phyloP scores from a whole-genome alignment of 2,329 filamentous ascomycete species.

The Ceratocystis papillata region DNA sequence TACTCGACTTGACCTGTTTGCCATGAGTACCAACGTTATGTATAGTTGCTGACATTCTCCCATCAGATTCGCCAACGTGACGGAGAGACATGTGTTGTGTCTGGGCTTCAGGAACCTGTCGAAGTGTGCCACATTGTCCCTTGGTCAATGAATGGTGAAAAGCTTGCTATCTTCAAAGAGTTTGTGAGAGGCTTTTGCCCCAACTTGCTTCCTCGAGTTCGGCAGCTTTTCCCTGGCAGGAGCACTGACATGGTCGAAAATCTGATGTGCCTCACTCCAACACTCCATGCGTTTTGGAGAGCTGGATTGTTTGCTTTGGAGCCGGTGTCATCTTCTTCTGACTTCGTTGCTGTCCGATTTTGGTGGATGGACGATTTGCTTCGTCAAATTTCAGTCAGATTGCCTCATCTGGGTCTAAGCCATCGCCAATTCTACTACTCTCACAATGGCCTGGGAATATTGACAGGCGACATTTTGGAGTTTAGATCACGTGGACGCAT shows the following conservation, averaged over 20 bases:
- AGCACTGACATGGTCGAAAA: too few species aligned
- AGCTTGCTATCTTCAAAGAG: neutral
- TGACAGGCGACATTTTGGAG: too few species aligned
- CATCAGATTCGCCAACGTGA: neutral
- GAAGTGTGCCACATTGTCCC: neutral
- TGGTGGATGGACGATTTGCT: neutral
- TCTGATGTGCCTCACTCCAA: too few species aligned
- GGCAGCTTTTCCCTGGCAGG: too few species aligned
- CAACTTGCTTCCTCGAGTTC: neutral
- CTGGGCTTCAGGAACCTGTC: neutral
- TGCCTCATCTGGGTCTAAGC: fast-evolving
- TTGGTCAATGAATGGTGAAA: neutral
- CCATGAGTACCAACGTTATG: too few species aligned
- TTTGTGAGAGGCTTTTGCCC: neutral
- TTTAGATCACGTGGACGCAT: too few species aligned
- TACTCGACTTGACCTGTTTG: too few species aligned
- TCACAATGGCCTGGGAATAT: too few species aligned
- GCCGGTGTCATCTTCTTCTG: neutral
- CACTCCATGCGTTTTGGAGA: too few species aligned
- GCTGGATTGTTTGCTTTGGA: neutral
- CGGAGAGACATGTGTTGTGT: neutral
- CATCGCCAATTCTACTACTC: too few species aligned
- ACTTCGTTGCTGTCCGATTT: neutral
- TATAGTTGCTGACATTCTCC: too few species aligned
- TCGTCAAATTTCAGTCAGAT: neutral